These are phyloP conservation scores for Inosperma sp. DNA, from an alignment of 768 basidiomycete genomes.

Conservation along the genomic window DNA sequence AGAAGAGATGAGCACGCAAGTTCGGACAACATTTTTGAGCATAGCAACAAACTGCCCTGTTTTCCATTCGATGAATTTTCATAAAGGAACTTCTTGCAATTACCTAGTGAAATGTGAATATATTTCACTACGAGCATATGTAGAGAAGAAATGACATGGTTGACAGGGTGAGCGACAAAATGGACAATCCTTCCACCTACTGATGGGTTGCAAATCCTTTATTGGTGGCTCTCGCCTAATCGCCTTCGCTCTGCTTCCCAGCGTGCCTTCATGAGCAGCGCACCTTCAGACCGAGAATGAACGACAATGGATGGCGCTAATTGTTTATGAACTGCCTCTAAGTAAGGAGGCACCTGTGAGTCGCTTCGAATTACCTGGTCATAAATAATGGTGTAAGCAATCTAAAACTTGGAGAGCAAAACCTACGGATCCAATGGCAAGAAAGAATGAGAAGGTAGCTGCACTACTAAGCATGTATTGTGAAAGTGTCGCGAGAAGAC, in stretches of 20 bases:
- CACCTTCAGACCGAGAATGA: conserved; percentile 63
- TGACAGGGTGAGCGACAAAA: background rate
- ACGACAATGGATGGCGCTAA: conserved; percentile 46
- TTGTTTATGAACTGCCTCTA: conserved; percentile 62
- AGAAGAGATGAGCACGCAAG: no score
- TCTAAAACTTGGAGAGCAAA: background rate
- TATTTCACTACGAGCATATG: no score
- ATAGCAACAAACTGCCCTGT: no score
- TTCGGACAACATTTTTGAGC: no score
- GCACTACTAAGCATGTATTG: conserved; percentile 99
- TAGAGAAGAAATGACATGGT: background rate
- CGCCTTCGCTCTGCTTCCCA: conserved; percentile 65
- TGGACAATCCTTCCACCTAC: background rate
- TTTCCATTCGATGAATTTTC: no score
- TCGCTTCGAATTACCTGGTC: conserved; percentile 88
- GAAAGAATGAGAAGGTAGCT: conserved; percentile 96
- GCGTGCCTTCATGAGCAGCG: conserved; percentile 63
- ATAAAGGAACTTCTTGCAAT: no score
- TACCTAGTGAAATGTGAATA: no score
- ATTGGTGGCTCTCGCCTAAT: conserved; percentile 13
- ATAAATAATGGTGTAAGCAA: conserved; percentile 10
- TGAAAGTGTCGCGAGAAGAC: conserved; percentile 84
- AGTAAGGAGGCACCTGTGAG: conserved; percentile 48
- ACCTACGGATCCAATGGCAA: conserved; percentile 85
- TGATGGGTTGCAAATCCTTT: background rate